Base-by-base conservation (phyloP, 208 protist species). In the Leishmania amazonensis region DNA sequence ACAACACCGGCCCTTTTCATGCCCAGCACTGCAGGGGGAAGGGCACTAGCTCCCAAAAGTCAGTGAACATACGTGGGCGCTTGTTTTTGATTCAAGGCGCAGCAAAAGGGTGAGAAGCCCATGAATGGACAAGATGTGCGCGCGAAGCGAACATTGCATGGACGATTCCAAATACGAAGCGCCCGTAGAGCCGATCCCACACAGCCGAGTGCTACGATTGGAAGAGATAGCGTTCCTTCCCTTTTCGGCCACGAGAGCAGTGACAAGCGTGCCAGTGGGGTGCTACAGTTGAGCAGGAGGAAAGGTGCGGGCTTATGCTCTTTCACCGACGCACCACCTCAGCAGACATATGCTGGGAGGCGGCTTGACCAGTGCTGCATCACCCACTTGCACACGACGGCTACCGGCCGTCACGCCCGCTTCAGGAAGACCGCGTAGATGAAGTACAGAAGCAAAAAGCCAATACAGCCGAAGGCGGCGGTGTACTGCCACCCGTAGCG, bases 401-500 rank as follows among this genome's bases (percentile, higher is more conserved):
- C 40, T 11, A 35, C 13, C 58, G 11, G 40, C 64, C 31, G 17
- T 80, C 76, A 47, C 38, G 42, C 0, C 47, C 60, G 15, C 62
- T 70, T 78, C 49, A 81, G 70, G 35, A 87, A 64, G 21, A 88
- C 6, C 9, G 4, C 19, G 76, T 86, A 92, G 40, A 88, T 19
- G 24, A 90, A 8, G 68, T 90, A 89, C 1, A 96, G 45, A 19
- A 83, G 57, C 28, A 89, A 24, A 73, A 94, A 91, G 13, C 94
- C 67, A 2, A 83, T 73, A 5, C 87, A 53, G 40, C 68, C 87
- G 54, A 95, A 81, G 13, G 81, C 45, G 7, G 88, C 6, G 8
- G 85, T 93, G 75, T 97, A 86, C 60, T 83, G 85, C 80, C 80
- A 95, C 5, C 92, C 92, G 79, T 96, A 93, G 19, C 88, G 88